phyloP scores from a whole-genome alignment of 768 basidiomycete species.

The Mycena latifolia region DNA sequence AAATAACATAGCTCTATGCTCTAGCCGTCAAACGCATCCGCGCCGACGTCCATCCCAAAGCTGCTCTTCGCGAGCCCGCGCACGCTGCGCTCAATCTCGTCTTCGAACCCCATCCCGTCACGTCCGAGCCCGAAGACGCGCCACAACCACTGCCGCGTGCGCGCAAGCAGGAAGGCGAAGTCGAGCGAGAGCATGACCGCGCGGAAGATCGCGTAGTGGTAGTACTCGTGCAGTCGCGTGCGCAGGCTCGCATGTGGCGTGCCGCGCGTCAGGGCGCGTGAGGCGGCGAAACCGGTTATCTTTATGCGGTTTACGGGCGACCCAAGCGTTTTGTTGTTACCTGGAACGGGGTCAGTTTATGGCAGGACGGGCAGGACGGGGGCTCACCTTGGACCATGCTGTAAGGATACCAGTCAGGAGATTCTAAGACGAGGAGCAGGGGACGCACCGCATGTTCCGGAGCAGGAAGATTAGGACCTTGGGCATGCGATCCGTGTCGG shows the following conservation, averaged over 20 bases:
- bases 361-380: constrained; percentile 28
- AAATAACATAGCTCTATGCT: not conserved
- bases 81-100: constrained; percentile 83
- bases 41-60: constrained; percentile 81
- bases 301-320: constrained; percentile 93
- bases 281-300: constrained; percentile 88
- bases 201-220: constrained; percentile 73
- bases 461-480: constrained; percentile 81
- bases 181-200: constrained; percentile 78
- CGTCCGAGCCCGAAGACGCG: constrained; percentile 51
- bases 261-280: constrained; percentile 68
- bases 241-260: constrained; percentile 52
- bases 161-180: constrained; percentile 74
- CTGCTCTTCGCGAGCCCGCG: constrained; percentile 81
- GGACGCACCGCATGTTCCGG: constrained; percentile 76
- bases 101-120: constrained; percentile 76
- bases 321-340: constrained; percentile 87
- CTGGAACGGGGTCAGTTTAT: constrained; percentile 42
- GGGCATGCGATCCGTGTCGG: constrained; percentile 83
- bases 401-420: not conserved
- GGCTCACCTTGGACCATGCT: constrained; percentile 63
- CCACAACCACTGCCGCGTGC: constrained; percentile 64
- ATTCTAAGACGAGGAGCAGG: not conserved
- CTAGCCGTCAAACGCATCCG: constrained; percentile 66
- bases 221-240: constrained; percentile 64